phyloP scores from a whole-genome alignment of 495 filamentous ascomycete genomes.

The Trichoderma parareesei region DNA sequence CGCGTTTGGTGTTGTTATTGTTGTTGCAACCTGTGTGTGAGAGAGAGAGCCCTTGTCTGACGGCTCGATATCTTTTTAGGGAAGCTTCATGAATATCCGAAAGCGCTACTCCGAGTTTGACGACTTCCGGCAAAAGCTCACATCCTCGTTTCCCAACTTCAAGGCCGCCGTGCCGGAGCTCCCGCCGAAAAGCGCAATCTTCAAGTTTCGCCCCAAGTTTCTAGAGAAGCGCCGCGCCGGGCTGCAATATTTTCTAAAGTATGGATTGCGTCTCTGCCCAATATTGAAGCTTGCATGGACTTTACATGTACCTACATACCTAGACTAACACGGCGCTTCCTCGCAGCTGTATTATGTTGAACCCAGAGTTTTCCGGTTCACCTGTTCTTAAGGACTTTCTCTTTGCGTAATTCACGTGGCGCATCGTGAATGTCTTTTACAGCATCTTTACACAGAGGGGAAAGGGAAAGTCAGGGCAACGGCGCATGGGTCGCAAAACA shows the following conservation, averaged over 20 bases:
- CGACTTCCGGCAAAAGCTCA: conserved; percentile 38
- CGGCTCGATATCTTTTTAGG: conserved; percentile 22
- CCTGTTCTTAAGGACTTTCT: conserved; percentile 50
- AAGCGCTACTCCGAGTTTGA: conserved; percentile 55
- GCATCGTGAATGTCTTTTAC: not conserved
- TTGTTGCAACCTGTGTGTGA: not conserved
- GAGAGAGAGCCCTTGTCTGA: not conserved
- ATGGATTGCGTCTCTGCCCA: conserved; percentile 13
- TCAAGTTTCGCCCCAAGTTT: conserved; percentile 44
- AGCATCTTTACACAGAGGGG: not conserved
- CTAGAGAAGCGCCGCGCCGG: conserved; percentile 45
- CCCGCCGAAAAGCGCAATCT: conserved; percentile 48
- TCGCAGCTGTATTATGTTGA: conserved; percentile 45
- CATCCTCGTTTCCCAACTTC: conserved; percentile 46
- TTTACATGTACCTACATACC: not conserved
- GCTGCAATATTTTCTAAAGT: conserved; percentile 51
- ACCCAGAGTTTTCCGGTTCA: conserved; percentile 49
- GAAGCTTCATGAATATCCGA: conserved; percentile 44
- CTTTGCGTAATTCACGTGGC: conserved; percentile 33
- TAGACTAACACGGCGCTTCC: conserved; percentile 12
- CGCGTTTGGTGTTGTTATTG: not conserved
- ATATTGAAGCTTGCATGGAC: too few relatives aligned
- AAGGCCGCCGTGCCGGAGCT: conserved; percentile 46
- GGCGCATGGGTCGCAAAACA: not conserved
- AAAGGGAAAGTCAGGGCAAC: not conserved